A percentile compares a stretch with the other conserved stretches of the same genome.
Conservation (phyloP, 768 basidiomycete species). For the Tubosaeta sp. region DNA sequence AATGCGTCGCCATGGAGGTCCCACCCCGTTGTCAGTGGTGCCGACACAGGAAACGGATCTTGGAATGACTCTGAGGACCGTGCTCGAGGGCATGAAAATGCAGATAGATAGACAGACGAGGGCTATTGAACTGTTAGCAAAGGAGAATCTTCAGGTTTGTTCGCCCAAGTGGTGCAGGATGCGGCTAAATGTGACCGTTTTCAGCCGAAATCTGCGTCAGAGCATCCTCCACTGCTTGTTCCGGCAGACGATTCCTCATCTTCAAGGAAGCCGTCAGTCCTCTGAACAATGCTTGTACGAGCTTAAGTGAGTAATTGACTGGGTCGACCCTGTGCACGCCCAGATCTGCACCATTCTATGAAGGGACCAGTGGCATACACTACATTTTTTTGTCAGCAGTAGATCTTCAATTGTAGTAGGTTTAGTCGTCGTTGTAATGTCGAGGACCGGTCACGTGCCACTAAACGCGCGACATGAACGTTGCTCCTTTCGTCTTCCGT, state of each 20-base stretch:
- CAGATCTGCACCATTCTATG: not conserved
- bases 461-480: conserved; percentile 26
- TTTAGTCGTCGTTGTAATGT: not conserved
- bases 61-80: conserved; percentile 27
- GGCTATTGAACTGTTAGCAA: conserved; percentile 38
- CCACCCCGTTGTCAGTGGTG: conserved; percentile 11
- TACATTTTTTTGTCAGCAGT: not conserved
- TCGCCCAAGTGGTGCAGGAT: not conserved
- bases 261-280: conserved; percentile 14
- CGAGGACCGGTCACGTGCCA: conserved; percentile 25
- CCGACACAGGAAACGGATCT: conserved; percentile 17
- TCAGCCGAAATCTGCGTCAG: conserved; percentile 17
- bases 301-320: not conserved
- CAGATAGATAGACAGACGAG: conserved; percentile 47
- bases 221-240: conserved; percentile 10
- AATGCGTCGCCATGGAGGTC: conserved; percentile 7
- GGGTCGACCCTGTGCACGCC: not conserved
- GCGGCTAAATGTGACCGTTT: conserved; percentile 3
- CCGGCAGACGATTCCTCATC: conserved; percentile 11
- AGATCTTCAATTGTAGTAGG: conserved; percentile 11
- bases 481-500: conserved; percentile 1
- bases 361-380: not conserved
- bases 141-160: conserved; percentile 47
- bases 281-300: not conserved
- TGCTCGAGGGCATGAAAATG: conserved; percentile 43